Percentiles rank a stretch among this genome's conserved stretches.
Evolutionary conservation across 169 alveolate species (phyloP).

Genomic region (Plasmodium gonderi): DNA sequence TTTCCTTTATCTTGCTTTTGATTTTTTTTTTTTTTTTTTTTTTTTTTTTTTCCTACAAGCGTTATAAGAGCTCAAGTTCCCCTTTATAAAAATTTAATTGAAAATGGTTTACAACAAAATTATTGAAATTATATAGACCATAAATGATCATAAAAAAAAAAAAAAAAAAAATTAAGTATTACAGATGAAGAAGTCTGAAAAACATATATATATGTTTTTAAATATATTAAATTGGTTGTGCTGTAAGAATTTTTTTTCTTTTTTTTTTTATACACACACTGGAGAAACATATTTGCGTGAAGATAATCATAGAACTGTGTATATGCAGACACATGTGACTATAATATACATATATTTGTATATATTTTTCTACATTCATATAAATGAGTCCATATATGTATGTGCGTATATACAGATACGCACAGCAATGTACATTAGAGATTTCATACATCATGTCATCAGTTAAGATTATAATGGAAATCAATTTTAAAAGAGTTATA

Average conservation of each 20-base stretch:
- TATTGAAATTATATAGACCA: not conserved
- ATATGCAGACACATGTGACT: not conserved
- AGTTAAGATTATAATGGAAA: not conserved
- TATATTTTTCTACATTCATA: no score
- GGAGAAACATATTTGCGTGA: not conserved
- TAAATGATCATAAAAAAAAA: not conserved
- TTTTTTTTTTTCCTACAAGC: not conserved
- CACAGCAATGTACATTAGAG: not conserved
- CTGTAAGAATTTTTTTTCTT: not conserved
- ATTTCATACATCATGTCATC: not conserved
- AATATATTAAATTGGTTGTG: not conserved
- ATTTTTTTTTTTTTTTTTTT: not conserved
- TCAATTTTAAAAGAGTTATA: not conserved
- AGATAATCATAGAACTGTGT: not conserved
- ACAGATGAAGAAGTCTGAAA: conserved; percentile 6
- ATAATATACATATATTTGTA: no score
- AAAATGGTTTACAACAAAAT: conserved; percentile 2
- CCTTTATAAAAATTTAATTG: not conserved
- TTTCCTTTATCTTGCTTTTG: not conserved
- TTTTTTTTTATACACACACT: conserved; percentile 21
- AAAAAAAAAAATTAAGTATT: conserved; percentile 10
- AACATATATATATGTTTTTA: not conserved
- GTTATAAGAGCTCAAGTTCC: not conserved
- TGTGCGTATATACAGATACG: not conserved
- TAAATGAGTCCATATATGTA: not conserved